A percentile compares a stretch with the other conserved stretches of the same genome.
These are phyloP conservation scores for Hirschioporus abietinus DNA, from an alignment of 768 basidiomycete genomes.

Conservation along the genomic window DNA sequence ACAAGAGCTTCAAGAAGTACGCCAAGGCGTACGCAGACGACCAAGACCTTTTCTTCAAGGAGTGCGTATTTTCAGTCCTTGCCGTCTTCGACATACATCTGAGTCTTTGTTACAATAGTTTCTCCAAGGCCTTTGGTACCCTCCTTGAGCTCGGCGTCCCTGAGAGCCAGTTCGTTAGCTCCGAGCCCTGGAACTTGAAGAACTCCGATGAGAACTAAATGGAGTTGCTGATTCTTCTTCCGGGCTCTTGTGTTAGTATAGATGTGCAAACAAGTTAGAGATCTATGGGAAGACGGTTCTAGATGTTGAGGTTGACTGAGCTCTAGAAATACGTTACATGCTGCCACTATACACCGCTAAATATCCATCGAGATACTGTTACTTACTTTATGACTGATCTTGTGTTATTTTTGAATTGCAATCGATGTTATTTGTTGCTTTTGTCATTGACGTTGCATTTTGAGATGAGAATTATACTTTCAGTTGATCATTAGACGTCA, in stretches of 20 bases:
- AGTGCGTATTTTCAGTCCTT: constrained; percentile 46
- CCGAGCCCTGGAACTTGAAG: constrained; percentile 76
- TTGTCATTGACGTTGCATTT: too few species aligned
- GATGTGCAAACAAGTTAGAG: neutral
- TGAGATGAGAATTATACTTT: too few species aligned
- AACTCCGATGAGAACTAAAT: constrained; percentile 32
- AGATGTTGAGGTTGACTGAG: neutral
- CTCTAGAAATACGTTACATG: neutral
- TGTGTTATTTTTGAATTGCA: too few species aligned
- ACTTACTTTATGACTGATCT: neutral
- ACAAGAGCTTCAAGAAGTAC: constrained; percentile 89
- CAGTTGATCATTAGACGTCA: too few species aligned
- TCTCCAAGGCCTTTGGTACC: constrained; percentile 68
- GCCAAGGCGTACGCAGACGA: constrained; percentile 84
- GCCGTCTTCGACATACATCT: constrained; percentile 1
- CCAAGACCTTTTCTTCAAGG: constrained; percentile 86
- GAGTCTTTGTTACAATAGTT: constrained; percentile 40
- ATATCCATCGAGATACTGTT: neutral
- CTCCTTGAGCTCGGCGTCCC: constrained; percentile 96
- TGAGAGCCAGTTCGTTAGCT: constrained; percentile 59
- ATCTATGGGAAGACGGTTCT: neutral
- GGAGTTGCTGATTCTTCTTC: neutral
- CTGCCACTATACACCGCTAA: neutral
- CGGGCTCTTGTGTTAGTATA: neutral
- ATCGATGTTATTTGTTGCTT: too few species aligned